Evolutionary conservation across 163 green algal genomes (phyloP).

Genomic region (Chlamydomonas reinhardtii): DNA sequence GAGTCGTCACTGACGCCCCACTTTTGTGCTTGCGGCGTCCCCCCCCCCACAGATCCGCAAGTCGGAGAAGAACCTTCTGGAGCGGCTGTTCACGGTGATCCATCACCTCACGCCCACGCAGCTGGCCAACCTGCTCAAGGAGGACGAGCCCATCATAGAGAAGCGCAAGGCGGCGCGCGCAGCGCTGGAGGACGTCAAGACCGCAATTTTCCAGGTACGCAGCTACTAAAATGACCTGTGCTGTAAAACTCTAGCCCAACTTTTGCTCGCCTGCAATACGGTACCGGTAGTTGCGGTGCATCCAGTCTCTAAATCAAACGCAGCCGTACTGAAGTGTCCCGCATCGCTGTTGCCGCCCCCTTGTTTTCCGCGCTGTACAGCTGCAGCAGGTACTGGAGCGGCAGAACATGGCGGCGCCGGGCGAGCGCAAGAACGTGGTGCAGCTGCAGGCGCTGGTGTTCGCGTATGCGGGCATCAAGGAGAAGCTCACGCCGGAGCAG

Average conservation of each 20-base stretch:
- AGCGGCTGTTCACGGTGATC: slow-evolving; percentile 74
- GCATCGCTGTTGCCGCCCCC: too few species aligned
- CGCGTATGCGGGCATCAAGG: slow-evolving; percentile 50
- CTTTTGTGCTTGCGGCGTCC: too few species aligned
- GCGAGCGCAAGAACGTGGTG: slow-evolving; percentile 45
- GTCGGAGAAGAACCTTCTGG: slow-evolving; percentile 76
- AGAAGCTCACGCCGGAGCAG: slow-evolving; percentile 46
- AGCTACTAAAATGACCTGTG: too few species aligned
- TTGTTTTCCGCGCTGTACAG: slow-evolving; percentile 3
- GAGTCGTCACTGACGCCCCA: too few species aligned
- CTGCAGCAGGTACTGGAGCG: slow-evolving; percentile 58
- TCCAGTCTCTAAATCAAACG: too few species aligned
- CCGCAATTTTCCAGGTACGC: slow-evolving; percentile 52
- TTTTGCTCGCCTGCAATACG: too few species aligned
- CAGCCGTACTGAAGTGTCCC: too few species aligned
- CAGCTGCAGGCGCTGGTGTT: slow-evolving; percentile 50
- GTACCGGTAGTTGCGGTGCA: too few species aligned
- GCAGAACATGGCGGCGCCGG: slow-evolving; percentile 55
- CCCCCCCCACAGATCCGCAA: slow-evolving; percentile 63
- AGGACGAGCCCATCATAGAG: slow-evolving; percentile 50
- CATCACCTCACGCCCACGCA: slow-evolving; percentile 61
- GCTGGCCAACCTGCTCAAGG: slow-evolving; percentile 58
- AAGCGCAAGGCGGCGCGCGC: slow-evolving; percentile 50
- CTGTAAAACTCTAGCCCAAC: too few species aligned
- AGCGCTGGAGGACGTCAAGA: slow-evolving; percentile 62